Percentiles rank a stretch among this genome's conserved stretches.
These are phyloP conservation scores for Naematelia encephala DNA, from an alignment of 768 basidiomycete genomes.

Conservation along the genomic window DNA sequence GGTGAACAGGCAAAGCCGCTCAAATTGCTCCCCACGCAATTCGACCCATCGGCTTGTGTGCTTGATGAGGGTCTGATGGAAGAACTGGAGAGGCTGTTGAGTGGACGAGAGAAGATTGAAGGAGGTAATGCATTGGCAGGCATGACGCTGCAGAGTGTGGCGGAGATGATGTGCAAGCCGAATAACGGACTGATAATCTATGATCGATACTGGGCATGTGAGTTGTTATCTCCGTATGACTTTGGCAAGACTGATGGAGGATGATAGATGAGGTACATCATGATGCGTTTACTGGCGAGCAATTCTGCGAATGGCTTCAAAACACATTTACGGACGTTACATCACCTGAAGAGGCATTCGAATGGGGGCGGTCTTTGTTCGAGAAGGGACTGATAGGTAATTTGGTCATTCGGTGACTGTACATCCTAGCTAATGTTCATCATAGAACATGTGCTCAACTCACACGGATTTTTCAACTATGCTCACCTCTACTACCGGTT, in stretches of 20 bases:
- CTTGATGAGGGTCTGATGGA: constrained; percentile 73
- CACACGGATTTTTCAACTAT: constrained; percentile 75
- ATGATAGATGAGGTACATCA: constrained; percentile 47
- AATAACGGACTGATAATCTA: constrained; percentile 74
- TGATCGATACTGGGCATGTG: constrained; percentile 75
- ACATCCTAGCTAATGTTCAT: constrained; percentile 2
- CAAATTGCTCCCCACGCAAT: constrained; percentile 76
- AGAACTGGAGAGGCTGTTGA: constrained; percentile 74
- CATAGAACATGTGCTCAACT: constrained; percentile 70
- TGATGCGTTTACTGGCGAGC: constrained; percentile 82
- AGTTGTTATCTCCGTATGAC: constrained; percentile 10
- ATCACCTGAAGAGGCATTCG: constrained; percentile 71
- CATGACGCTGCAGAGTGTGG: constrained; percentile 62
- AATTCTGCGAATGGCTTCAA: constrained; percentile 88
- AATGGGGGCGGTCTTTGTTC: constrained; percentile 71
- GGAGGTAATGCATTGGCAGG: constrained; percentile 55
- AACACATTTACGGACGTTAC: constrained; percentile 85
- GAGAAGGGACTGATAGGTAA: constrained; percentile 71
- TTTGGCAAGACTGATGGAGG: constrained; percentile 6
- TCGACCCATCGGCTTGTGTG: constrained; percentile 74
- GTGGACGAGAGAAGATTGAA: constrained; percentile 29
- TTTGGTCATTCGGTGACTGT: constrained; percentile 1
- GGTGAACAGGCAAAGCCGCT: constrained; percentile 59
- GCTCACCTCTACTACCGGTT: constrained; percentile 89
- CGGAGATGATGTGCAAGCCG: constrained; percentile 53